Conservation (phyloP, 1,284 basidiomycete species). For the Sphagnurus paluster region DNA sequence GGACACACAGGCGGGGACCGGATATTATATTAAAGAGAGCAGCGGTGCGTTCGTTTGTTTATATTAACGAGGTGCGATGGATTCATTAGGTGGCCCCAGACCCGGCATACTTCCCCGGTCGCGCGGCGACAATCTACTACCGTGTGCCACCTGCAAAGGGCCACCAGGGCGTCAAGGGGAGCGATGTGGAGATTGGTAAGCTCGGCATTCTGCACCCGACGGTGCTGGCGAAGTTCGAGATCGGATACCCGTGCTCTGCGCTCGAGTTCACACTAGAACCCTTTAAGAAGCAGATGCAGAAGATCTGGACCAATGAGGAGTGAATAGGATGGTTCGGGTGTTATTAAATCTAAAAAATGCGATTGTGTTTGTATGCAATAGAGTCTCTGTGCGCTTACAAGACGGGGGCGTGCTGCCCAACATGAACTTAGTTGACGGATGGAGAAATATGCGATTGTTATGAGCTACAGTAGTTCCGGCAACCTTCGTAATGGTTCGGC, state of each 20-base stretch:
- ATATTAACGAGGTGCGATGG: neutral
- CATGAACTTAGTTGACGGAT: no score
- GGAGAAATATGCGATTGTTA: neutral
- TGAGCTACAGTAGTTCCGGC: neutral
- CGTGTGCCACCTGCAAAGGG: conserved; percentile 54
- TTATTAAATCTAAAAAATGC: no score
- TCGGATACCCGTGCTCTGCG: conserved; percentile 93
- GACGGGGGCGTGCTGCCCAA: no score
- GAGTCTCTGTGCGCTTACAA: no score
- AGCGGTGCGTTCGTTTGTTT: conserved; percentile 54
- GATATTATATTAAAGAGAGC: conserved; percentile 92
- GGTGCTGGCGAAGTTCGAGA: conserved; percentile 91
- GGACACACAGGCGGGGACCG: conserved; percentile 59
- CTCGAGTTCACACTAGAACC: conserved; percentile 94
- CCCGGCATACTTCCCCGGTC: conserved; percentile 91
- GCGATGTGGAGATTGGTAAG: conserved; percentile 77
- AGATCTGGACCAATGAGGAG: conserved; percentile 50
- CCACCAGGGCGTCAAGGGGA: conserved; percentile 35
- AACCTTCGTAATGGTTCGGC: no score
- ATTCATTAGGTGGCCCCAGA: conserved; percentile 46
- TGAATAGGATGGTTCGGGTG: conserved; percentile 26
- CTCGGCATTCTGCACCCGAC: conserved; percentile 90
- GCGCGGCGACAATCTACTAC: conserved; percentile 90
- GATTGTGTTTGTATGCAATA: conserved; percentile 19
- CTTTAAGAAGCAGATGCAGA: conserved; percentile 76